A percentile compares a stretch with the other conserved stretches of the same genome.
Evolutionary conservation across 2,329 filamentous ascomycete genomes (phyloP).

Genomic region (Scorias spongiosa): DNA sequence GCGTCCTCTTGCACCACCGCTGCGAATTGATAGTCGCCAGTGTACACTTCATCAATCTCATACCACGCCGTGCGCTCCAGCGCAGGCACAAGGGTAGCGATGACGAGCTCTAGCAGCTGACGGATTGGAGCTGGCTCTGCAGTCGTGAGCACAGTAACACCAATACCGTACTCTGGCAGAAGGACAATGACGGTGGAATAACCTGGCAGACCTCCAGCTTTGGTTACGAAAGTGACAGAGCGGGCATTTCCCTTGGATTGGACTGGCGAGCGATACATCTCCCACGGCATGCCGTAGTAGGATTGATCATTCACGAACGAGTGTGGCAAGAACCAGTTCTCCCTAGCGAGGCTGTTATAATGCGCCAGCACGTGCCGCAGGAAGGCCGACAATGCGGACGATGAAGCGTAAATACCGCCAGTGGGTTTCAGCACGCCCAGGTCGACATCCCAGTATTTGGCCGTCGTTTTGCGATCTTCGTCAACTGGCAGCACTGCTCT

Average conservation of each 20-base stretch:
- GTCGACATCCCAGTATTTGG: constrained; percentile 25
- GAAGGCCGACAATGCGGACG: constrained; percentile 28
- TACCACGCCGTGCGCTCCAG: constrained; percentile 18
- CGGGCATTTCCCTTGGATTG: constrained; percentile 22
- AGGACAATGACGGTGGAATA: constrained; percentile 27
- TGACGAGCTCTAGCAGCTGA: constrained; percentile 18
- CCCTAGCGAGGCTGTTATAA: constrained; percentile 25
- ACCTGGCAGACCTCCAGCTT: constrained; percentile 27
- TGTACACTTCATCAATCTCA: constrained; percentile 6
- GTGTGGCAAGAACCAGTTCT: constrained; percentile 30
- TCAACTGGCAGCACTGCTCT: constrained; percentile 25
- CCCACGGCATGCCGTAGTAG: constrained; percentile 34
- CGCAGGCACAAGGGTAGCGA: constrained; percentile 15
- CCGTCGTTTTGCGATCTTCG: constrained; percentile 4
- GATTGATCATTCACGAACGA: constrained; percentile 22
- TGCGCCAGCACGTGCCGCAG: constrained; percentile 28
- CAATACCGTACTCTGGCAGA: constrained; percentile 29
- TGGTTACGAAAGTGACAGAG: constrained; percentile 30
- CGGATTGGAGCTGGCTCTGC: constrained; percentile 12
- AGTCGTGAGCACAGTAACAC: constrained; percentile 27
- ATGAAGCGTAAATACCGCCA: constrained; percentile 29
- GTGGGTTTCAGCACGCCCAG: constrained; percentile 28
- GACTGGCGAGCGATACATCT: constrained; percentile 28
- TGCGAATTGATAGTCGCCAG: constrained; percentile 4
- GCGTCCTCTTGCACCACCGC: background rate